Conservation (phyloP, 2,329 filamentous ascomycete species). For the Ophiocordyceps camponoti-rufipedis region DNA sequence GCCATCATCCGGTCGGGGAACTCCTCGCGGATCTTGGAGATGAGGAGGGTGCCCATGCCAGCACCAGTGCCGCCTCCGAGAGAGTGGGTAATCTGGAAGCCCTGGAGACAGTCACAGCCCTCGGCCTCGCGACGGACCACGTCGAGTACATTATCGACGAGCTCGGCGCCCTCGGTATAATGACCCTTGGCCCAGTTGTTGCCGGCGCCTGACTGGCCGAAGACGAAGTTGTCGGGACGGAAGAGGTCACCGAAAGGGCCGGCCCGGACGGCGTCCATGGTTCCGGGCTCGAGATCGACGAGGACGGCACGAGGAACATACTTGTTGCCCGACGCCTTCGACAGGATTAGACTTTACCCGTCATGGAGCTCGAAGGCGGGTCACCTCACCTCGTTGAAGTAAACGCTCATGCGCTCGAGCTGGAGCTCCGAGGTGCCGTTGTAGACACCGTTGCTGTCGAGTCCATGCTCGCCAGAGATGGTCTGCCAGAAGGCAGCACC, state of each 20-base stretch:
- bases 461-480: conserved; percentile 83
- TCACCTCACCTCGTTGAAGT: conserved; percentile 61
- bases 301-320: conserved; percentile 98
- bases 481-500: conserved; percentile 99
- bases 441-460: conserved; percentile 97
- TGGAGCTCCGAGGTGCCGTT: conserved; percentile 97
- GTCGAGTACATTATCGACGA: conserved; percentile 95
- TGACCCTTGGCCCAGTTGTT: conserved; percentile 99
- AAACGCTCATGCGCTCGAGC: conserved; percentile 99
- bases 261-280: conserved; percentile 97
- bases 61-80: conserved; percentile 99
- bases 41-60: conserved; percentile 98
- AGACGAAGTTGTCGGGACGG: conserved; percentile 99
- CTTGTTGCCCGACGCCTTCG: conserved; percentile 90
- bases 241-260: conserved; percentile 98
- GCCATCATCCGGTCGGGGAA: conserved; percentile 99
- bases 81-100: conserved; percentile 99
- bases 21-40: conserved; percentile 99
- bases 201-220: conserved; percentile 97
- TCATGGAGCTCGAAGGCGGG: neutral
- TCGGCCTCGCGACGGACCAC: conserved; percentile 98
- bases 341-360: neutral
- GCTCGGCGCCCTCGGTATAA: conserved; percentile 98
- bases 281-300: conserved; percentile 97
- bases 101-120: conserved; percentile 97